Evolutionary conservation across 228 moss, liverwort and hornwort species (phyloP).

Genomic region (Sphagnum magellanicum): DNA sequence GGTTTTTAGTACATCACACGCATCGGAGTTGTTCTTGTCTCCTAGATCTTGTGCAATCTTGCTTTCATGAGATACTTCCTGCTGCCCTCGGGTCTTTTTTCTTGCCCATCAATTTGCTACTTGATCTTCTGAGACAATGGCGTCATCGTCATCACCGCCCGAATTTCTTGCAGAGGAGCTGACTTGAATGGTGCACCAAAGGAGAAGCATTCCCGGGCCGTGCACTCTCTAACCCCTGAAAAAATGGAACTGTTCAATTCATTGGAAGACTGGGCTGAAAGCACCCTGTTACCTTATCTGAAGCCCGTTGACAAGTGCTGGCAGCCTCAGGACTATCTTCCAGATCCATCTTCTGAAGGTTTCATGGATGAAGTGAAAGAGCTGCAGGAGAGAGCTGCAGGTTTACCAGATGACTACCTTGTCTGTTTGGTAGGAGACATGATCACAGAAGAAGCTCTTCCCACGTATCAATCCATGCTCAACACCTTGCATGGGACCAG

Average conservation of each 20-base stretch:
- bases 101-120: neutral
- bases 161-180: slow-evolving; percentile 10
- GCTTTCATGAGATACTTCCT: neutral
- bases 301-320: slow-evolving; percentile 55
- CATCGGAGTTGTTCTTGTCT: no score
- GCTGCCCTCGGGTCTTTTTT: neutral
- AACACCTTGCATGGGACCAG: slow-evolving; percentile 45
- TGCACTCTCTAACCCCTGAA: slow-evolving; percentile 28
- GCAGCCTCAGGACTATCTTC: slow-evolving; percentile 52
- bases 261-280: slow-evolving; percentile 29
- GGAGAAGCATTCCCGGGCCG: slow-evolving; percentile 25
- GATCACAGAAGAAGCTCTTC: slow-evolving; percentile 49
- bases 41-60: neutral
- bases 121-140: neutral
- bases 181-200: slow-evolving; percentile 11
- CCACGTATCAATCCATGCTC: slow-evolving; percentile 49
- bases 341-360: slow-evolving; percentile 35
- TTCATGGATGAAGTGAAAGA: slow-evolving; percentile 43
- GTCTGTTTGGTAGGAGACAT: slow-evolving; percentile 51
- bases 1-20: no score
- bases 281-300: slow-evolving; percentile 26
- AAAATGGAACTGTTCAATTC: slow-evolving; percentile 30
- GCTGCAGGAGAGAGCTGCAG: slow-evolving; percentile 31
- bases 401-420: slow-evolving; percentile 47
- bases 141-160: neutral